A percentile compares a stretch with the other conserved stretches of the same genome.
phyloP scores from a whole-genome alignment of 768 basidiomycete species.

The Boletus coccyginus region DNA sequence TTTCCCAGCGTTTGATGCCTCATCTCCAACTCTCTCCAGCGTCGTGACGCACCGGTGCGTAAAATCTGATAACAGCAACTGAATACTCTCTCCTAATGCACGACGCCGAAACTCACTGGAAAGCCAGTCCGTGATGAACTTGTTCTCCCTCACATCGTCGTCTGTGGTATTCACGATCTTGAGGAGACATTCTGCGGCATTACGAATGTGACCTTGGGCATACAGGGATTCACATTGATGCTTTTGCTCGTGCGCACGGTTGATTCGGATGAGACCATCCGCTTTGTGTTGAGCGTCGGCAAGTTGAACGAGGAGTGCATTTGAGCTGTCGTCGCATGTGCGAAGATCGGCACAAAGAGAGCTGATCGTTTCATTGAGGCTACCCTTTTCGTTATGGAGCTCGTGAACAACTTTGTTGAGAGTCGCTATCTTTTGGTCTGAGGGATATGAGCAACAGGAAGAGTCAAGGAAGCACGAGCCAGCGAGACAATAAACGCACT shows the following conservation, averaged over 20 bases:
- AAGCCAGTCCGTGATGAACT: not conserved
- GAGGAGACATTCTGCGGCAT: not conserved
- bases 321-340: too few relatives aligned
- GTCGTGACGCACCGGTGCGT: not conserved
- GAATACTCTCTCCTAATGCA: not conserved
- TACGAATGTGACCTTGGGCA: not conserved
- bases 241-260: too few relatives aligned
- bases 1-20: not conserved
- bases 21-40: not conserved
- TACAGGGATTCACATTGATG: not conserved
- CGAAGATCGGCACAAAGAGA: too few relatives aligned
- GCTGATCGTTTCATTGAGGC: too few relatives aligned
- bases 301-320: not conserved
- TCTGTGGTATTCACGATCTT: not conserved
- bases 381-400: too few relatives aligned
- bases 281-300: not conserved
- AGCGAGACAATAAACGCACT: too few relatives aligned
- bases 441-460: too few relatives aligned
- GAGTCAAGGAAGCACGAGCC: too few relatives aligned
- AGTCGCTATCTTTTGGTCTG: too few relatives aligned
- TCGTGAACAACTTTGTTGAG: too few relatives aligned
- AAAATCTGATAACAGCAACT: not conserved
- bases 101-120: not conserved
- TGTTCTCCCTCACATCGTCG: not conserved
- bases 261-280: not conserved